Evolutionary conservation across 345 rosid species (phyloP).

Genomic region (Salix arbutifolia): DNA sequence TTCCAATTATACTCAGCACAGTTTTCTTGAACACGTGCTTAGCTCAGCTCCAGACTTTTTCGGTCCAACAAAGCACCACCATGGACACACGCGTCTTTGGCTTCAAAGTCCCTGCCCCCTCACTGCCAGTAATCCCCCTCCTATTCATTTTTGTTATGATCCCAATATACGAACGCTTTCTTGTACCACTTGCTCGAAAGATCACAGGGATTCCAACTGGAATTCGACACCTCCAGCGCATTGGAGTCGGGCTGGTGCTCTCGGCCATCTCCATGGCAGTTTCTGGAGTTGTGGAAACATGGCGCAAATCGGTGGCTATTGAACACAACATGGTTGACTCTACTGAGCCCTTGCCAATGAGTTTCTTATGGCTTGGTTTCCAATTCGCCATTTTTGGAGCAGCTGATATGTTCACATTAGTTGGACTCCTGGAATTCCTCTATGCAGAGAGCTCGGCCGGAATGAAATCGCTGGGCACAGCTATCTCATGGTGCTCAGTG

Average conservation of each 20-base stretch:
- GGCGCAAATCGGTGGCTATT: constrained; percentile 43
- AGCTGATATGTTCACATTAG: constrained; percentile 56
- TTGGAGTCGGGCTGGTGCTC: constrained; percentile 48
- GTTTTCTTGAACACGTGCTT: constrained; percentile 65
- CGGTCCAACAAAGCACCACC: constrained; percentile 56
- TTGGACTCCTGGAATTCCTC: constrained; percentile 58
- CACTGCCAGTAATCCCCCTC: constrained; percentile 53
- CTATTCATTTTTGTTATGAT: constrained; percentile 42
- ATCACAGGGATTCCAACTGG: constrained; percentile 55
- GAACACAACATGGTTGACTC: constrained; percentile 51
- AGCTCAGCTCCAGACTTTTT: constrained; percentile 65
- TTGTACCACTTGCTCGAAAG: constrained; percentile 48
- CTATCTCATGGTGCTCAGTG: constrained; percentile 49
- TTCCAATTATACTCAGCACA: constrained; percentile 53
- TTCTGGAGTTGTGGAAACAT: constrained; percentile 49
- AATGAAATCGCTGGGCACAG: constrained; percentile 52
- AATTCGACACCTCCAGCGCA: constrained; percentile 48
- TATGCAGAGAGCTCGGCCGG: constrained; percentile 53
- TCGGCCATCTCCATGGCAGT: constrained; percentile 55
- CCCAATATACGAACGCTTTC: constrained; percentile 49
- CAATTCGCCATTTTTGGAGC: constrained; percentile 54
- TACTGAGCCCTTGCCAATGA: constrained; percentile 42
- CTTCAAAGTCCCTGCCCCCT: constrained; percentile 49
- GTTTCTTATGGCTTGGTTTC: constrained; percentile 55
- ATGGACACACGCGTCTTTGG: constrained; percentile 44